phyloP scores from a whole-genome alignment of 495 filamentous ascomycete species.

The Achaetomiella virescens region DNA sequence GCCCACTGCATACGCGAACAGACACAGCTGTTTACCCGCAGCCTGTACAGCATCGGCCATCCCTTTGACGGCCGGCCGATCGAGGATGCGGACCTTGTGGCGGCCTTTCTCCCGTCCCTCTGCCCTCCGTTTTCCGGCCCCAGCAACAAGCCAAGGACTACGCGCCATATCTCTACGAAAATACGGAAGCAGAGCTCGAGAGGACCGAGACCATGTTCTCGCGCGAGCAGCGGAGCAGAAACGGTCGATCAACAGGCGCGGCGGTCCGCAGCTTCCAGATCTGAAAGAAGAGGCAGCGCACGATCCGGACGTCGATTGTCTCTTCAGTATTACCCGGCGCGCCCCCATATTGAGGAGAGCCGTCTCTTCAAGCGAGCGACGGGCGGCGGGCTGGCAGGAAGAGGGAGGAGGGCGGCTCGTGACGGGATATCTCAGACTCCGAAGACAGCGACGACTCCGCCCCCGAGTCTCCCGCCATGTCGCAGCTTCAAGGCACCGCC shows the following conservation, averaged over 20 bases:
- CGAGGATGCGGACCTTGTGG: slow-evolving; percentile 80
- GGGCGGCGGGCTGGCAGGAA: slow-evolving; percentile 48
- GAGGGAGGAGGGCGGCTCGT: slow-evolving; percentile 48
- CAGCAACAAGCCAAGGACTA: slow-evolving; percentile 89
- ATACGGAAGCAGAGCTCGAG: slow-evolving; percentile 86
- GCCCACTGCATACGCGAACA: slow-evolving; percentile 97
- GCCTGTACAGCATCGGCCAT: slow-evolving; percentile 86
- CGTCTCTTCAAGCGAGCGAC: slow-evolving; percentile 69
- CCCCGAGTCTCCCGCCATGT: slow-evolving; percentile 77
- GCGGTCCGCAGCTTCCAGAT: slow-evolving; percentile 90
- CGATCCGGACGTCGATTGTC: slow-evolving; percentile 83
- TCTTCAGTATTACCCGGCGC: slow-evolving; percentile 87
- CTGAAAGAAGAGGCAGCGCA: slow-evolving; percentile 90
- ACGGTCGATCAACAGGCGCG: slow-evolving; percentile 86
- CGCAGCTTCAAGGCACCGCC: slow-evolving; percentile 68
- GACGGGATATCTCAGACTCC: slow-evolving; percentile 80
- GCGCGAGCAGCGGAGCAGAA: slow-evolving; percentile 88
- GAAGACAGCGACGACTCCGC: slow-evolving; percentile 82
- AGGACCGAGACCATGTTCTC: slow-evolving; percentile 86
- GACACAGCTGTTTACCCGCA: slow-evolving; percentile 85
- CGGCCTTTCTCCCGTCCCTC: slow-evolving; percentile 82
- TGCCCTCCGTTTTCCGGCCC: slow-evolving; percentile 76
- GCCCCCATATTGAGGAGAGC: slow-evolving; percentile 72
- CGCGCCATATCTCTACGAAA: slow-evolving; percentile 85
- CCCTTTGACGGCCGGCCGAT: slow-evolving; percentile 91